Evolutionary conservation across 768 basidiomycete genomes (phyloP).

Genomic region (Tulasnella sp.): DNA sequence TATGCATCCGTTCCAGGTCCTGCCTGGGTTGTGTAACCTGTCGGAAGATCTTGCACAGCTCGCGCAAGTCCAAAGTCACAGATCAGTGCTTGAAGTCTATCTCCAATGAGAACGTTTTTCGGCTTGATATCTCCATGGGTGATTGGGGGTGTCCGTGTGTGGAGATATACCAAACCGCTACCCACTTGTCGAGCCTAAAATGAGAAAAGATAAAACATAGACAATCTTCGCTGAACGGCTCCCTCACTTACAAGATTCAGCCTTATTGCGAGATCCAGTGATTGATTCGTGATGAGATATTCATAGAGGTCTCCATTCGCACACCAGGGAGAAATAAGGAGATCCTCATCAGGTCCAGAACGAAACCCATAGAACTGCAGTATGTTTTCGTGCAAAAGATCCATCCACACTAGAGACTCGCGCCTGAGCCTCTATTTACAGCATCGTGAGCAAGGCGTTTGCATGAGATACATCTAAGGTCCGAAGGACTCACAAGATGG

Average conservation of each 20-base stretch:
- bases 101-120: background rate
- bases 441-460: too few relatives aligned
- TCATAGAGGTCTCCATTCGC: background rate
- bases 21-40: background rate
- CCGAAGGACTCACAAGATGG: too few relatives aligned
- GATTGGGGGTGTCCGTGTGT: background rate
- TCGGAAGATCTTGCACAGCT: constrained; percentile 7
- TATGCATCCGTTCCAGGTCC: background rate
- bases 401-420: background rate
- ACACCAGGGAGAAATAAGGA: background rate
- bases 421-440: background rate
- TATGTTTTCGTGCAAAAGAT: background rate
- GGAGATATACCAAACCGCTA: background rate
- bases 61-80: constrained; percentile 15
- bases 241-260: background rate
- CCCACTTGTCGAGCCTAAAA: background rate
- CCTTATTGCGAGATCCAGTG: background rate
- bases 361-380: background rate
- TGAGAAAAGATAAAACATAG: background rate
- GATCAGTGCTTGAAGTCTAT: background rate
- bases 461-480: too few relatives aligned
- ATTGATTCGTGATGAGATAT: background rate
- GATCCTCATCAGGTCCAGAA: background rate
- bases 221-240: background rate
- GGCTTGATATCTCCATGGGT: constrained; percentile 18